Conservation (phyloP, 1,284 basidiomycete genomes). For the Tilletia caries region DNA sequence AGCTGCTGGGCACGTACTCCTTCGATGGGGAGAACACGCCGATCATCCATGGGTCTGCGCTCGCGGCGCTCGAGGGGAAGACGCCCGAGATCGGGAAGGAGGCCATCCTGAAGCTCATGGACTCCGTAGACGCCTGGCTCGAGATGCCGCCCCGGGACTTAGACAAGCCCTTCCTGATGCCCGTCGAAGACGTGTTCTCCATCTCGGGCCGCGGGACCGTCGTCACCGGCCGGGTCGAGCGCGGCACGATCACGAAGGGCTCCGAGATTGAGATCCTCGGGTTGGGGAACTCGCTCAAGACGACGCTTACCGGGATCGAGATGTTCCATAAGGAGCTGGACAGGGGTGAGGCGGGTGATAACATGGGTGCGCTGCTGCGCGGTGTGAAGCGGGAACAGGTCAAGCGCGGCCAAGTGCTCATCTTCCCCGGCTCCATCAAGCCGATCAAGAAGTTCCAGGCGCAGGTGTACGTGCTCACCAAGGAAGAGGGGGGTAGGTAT, state of each 20-base stretch:
- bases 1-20: slow-evolving; percentile 78
- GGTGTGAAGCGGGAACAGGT: slow-evolving; percentile 97
- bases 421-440: slow-evolving; percentile 88
- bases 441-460: slow-evolving; percentile 78
- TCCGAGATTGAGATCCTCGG: slow-evolving; percentile 92
- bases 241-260: slow-evolving; percentile 87
- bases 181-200: slow-evolving; percentile 95
- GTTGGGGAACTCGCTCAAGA: slow-evolving; percentile 78
- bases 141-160: slow-evolving; percentile 93
- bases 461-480: slow-evolving; percentile 65
- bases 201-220: slow-evolving; percentile 98
- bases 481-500: slow-evolving; percentile 97
- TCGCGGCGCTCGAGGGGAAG: slow-evolving; percentile 87
- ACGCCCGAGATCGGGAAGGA: slow-evolving; percentile 72
- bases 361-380: slow-evolving; percentile 96
- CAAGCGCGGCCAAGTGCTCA: slow-evolving; percentile 86
- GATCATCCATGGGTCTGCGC: slow-evolving; percentile 91
- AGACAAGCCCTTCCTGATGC: slow-evolving; percentile 96
- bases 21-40: slow-evolving; percentile 97
- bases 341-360: slow-evolving; percentile 95
- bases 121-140: slow-evolving; percentile 89
- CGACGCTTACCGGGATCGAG: slow-evolving; percentile 93
- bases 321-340: slow-evolving; percentile 99
- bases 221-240: slow-evolving; percentile 93
- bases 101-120: slow-evolving; percentile 81